Evolutionary conservation across 192 early-diverging fungal species (phyloP), one percentile per base, ranked within the genome.

Genomic region (Dispira simplex): DNA sequence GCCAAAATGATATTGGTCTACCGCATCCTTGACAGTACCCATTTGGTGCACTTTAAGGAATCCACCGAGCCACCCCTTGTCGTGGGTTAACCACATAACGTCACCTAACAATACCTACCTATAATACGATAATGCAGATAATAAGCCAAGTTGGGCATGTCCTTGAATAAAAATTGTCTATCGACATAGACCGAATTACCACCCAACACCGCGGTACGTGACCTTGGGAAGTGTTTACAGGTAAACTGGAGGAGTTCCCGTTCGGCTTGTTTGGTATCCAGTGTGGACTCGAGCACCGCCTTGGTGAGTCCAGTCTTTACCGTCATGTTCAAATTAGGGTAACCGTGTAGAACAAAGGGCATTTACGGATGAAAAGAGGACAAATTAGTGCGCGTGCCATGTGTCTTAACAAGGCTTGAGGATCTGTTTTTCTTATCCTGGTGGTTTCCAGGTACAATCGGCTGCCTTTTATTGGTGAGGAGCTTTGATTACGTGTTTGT

Each of bases 181-280:
- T 98, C 95, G 12, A 84, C 85, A 68, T 98, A 93, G 18, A 97
- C 89, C 46, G 89, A 88, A 77, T 93, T 98, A 18, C 95, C 95
- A 1, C 91, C 93, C 27, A 98, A 74, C 11, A 89, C 79, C 0
- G 81, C 92, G 0, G 75, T 67, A 26, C 83, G 65, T 11, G 74
- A 63, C 0, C 70, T 60, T 16, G 83, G 77, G 67, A 92, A 81
- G 71, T 92, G 83, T 23, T 73, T 28, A 63, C 84, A 77, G 58
- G 97, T 75, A 59, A 95, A 91, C 2, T 69, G 74, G 8, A 97
- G 70, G 23, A 97, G 81, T 46, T 79, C 70, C 2, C 65, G 44
- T 67, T 93, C 85, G 6, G 93, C 95, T 27, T 90, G 66, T 11
- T 70, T 67, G 28, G 80, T 86, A 0, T 82, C 81, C 39, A 83